Percentiles rank a stretch among this genome's conserved stretches.
Evolutionary conservation across 495 filamentous ascomycete species (phyloP).

Genomic region (Lepraria neglecta): DNA sequence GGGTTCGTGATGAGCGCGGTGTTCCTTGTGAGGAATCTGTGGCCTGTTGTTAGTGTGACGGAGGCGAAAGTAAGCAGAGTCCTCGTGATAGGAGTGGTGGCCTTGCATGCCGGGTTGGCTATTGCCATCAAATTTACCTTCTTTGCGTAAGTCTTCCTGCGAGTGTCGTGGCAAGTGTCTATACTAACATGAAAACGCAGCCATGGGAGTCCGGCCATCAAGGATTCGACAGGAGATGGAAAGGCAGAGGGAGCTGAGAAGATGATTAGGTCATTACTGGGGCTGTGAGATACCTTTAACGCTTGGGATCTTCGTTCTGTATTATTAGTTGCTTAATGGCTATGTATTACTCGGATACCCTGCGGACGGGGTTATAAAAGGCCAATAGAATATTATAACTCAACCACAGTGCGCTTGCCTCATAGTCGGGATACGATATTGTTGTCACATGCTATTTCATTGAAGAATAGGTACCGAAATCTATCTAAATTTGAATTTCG

Average conservation of each 20-base stretch:
- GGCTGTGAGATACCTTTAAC: conserved; percentile 7
- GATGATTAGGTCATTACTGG: conserved; percentile 22
- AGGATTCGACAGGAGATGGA: conserved; percentile 9
- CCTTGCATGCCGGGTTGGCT: conserved; percentile 77
- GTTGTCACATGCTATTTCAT: background rate
- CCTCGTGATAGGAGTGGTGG: conserved; percentile 74
- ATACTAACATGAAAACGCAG: conserved; percentile 8
- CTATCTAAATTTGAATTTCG: background rate
- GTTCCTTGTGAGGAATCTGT: conserved; percentile 87
- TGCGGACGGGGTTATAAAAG: background rate
- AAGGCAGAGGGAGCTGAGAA: conserved; percentile 18
- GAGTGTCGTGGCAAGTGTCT: background rate
- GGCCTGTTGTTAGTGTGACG: conserved; percentile 86
- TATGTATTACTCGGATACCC: conserved; percentile 8
- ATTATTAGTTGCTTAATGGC: conserved; percentile 1
- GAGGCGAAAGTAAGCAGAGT: conserved; percentile 87
- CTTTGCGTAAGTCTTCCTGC: conserved; percentile 60
- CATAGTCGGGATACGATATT: too few species aligned
- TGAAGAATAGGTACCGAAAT: too few species aligned
- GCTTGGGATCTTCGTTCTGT: background rate
- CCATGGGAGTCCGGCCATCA: conserved; percentile 26
- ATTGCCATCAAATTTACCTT: conserved; percentile 93
- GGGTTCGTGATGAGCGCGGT: conserved; percentile 81
- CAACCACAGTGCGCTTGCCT: background rate
- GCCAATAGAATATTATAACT: background rate